Evolutionary conservation across 2,329 filamentous ascomycete species (phyloP).

Genomic region (Elsinoe arachidis): DNA sequence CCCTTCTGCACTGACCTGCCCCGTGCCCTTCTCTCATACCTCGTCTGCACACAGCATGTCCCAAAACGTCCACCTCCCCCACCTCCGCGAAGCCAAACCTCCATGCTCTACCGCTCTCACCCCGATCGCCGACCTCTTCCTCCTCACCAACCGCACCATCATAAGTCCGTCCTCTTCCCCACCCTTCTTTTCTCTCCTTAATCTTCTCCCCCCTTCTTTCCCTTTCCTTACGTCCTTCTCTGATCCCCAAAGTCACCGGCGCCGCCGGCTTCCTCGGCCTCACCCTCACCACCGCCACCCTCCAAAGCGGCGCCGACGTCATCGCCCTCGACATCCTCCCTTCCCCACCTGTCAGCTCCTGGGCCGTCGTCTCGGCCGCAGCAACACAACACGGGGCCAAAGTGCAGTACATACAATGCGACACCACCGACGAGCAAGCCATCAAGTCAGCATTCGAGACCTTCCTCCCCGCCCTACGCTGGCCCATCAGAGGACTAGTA

Average conservation of each 20-base stretch:
- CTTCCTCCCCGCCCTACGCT: neutral
- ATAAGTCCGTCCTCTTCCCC: neutral
- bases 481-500: conserved; percentile 18
- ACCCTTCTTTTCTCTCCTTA: neutral
- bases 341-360: neutral
- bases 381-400: neutral
- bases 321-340: conserved; percentile 1
- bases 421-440: neutral
- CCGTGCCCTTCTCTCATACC: conserved; percentile 27
- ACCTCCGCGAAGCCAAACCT: conserved; percentile 6
- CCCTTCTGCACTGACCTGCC: neutral
- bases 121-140: conserved; percentile 9
- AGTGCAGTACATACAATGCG: neutral
- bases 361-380: neutral
- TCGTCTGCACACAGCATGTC: neutral
- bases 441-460: neutral
- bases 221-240: neutral
- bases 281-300: neutral
- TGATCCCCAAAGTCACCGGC: conserved; percentile 7
- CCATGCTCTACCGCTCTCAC: neutral
- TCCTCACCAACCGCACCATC: conserved; percentile 2
- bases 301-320: conserved; percentile 12
- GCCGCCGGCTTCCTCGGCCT: conserved; percentile 6
- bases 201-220: neutral
- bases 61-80: neutral